phyloP scores from a whole-genome alignment of 2,329 filamentous ascomycete genomes.

The Fusarium sulawesiense region DNA sequence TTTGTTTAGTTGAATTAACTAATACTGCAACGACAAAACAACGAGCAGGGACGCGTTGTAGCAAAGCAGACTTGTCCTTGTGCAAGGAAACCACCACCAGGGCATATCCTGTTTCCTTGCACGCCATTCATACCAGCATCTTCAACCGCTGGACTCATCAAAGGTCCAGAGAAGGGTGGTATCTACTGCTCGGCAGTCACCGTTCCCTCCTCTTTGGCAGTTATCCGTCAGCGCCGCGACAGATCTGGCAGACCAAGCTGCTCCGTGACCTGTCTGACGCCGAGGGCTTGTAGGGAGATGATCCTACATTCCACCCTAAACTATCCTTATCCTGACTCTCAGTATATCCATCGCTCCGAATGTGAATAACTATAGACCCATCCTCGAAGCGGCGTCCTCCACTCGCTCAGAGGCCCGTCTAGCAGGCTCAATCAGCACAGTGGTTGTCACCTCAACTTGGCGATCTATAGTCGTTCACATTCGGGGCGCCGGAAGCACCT shows the following conservation, averaged over 20 bases:
- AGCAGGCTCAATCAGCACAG: slow-evolving; percentile 38
- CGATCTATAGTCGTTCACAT: slow-evolving; percentile 26
- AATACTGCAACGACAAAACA: slow-evolving; percentile 56
- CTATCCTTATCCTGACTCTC: slow-evolving; percentile 28
- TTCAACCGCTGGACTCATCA: slow-evolving; percentile 41
- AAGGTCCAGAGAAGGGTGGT: slow-evolving; percentile 34
- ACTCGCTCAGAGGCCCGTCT: slow-evolving; percentile 37
- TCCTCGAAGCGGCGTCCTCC: slow-evolving; percentile 41
- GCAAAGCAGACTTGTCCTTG: slow-evolving; percentile 52
- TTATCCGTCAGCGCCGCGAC: slow-evolving; percentile 18
- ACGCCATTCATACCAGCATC: slow-evolving; percentile 52
- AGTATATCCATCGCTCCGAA: slow-evolving; percentile 9
- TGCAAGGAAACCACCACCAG: slow-evolving; percentile 47
- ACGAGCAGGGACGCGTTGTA: slow-evolving; percentile 54
- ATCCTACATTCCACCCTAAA: slow-evolving; percentile 42
- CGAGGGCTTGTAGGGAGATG: slow-evolving; percentile 46
- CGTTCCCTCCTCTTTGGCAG: slow-evolving; percentile 31
- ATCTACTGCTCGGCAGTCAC: slow-evolving; percentile 40
- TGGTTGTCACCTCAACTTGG: slow-evolving; percentile 36
- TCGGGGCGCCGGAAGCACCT: slow-evolving; percentile 3
- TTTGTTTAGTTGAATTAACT: slow-evolving; percentile 55
- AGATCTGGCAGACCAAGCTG: slow-evolving; percentile 38
- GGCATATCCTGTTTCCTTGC: slow-evolving; percentile 44
- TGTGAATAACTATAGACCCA: slow-evolving; percentile 29
- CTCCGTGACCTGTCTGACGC: slow-evolving; percentile 12